Conservation (phyloP, 2,329 filamentous ascomycete species). For the Epicoccum nigrum region DNA sequence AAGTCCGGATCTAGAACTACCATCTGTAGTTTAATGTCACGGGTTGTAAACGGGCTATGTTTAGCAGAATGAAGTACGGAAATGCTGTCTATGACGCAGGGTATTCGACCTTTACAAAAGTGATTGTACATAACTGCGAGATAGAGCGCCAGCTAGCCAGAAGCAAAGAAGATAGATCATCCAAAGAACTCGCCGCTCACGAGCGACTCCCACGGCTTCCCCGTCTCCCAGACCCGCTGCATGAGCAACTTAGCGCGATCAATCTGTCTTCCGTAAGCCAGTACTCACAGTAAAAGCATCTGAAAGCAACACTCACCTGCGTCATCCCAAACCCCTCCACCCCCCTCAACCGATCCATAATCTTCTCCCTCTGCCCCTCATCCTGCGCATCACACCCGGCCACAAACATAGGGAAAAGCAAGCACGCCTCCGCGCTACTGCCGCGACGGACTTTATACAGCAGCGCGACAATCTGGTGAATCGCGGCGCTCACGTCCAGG, state of each 20-base stretch:
- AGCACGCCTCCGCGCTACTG: slow-evolving; percentile 74
- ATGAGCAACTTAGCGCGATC: slow-evolving; percentile 68
- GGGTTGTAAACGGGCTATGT: no score
- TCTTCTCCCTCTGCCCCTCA: slow-evolving; percentile 60
- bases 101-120: slow-evolving; percentile 2
- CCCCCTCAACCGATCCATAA: slow-evolving; percentile 69
- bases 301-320: slow-evolving; percentile 60
- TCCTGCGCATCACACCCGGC: slow-evolving; percentile 76
- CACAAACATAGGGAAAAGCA: slow-evolving; percentile 82
- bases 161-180: no score
- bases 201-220: slow-evolving; percentile 71
- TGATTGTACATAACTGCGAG: no score
- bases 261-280: slow-evolving; percentile 50
- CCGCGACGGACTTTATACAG: slow-evolving; percentile 68
- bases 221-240: slow-evolving; percentile 72
- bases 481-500: slow-evolving; percentile 65
- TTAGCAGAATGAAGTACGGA: neutral
- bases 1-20: no score
- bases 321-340: slow-evolving; percentile 78
- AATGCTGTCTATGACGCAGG: slow-evolving; percentile 8
- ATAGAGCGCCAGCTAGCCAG: no score
- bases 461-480: slow-evolving; percentile 67
- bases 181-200: slow-evolving; percentile 72
- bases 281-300: neutral
- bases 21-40: no score